phyloP scores from a whole-genome alignment of 495 filamentous ascomycete species.

The Lasiosphaeriaceae sp. region DNA sequence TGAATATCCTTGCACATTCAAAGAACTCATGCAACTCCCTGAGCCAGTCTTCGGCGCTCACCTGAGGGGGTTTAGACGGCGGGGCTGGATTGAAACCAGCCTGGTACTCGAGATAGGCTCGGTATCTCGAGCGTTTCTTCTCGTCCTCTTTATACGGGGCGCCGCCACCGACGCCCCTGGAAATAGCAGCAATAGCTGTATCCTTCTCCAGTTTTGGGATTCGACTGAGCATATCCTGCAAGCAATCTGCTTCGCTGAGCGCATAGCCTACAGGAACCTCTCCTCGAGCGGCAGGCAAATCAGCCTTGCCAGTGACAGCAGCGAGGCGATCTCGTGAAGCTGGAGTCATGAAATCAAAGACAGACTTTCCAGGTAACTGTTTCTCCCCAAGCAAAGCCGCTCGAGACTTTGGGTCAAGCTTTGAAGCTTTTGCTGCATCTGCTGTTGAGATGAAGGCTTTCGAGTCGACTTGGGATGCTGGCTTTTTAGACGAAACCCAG shows the following conservation, averaged over 20 bases:
- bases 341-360: constrained; percentile 90
- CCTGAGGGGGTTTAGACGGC: constrained; percentile 50
- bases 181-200: constrained; percentile 69
- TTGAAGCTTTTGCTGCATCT: constrained; percentile 69
- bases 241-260: constrained; percentile 54
- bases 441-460: constrained; percentile 62
- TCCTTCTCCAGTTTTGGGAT: constrained; percentile 72
- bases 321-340: constrained; percentile 74
- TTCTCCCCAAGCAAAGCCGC: constrained; percentile 80
- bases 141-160: constrained; percentile 86
- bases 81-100: constrained; percentile 60
- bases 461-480: constrained; percentile 29
- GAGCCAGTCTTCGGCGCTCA: constrained; percentile 67
- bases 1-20: constrained; percentile 86
- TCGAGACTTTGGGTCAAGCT: constrained; percentile 72
- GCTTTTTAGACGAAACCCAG: constrained; percentile 69
- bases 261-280: constrained; percentile 68
- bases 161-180: constrained; percentile 66
- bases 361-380: constrained; percentile 82
- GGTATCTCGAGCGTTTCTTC: constrained; percentile 72
- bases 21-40: constrained; percentile 83
- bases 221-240: constrained; percentile 53
- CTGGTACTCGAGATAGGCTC: constrained; percentile 71
- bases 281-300: constrained; percentile 72
- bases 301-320: constrained; percentile 65